phyloP scores from a whole-genome alignment of 352 stramenopile species.

The Blastocystis sp. region DNA sequence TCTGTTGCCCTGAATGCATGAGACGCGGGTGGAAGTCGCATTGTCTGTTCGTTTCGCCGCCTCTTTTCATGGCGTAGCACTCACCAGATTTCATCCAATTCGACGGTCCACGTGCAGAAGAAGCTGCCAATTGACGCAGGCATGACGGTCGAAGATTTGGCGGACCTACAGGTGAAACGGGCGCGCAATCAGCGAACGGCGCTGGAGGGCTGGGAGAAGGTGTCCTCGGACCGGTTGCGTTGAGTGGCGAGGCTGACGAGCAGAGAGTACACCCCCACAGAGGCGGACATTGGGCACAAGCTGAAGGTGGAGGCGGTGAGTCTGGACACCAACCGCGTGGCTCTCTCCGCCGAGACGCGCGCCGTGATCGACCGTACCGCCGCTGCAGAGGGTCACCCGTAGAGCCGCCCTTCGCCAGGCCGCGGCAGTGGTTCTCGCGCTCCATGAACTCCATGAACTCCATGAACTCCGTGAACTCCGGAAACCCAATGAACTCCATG shows the following conservation, averaged over 20 bases:
- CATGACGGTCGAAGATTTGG: conserved; percentile 36
- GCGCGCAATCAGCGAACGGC: conserved; percentile 4
- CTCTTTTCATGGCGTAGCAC: not conserved
- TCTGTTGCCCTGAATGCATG: conserved; percentile 50
- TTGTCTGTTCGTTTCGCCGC: not conserved
- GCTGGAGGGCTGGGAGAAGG: conserved; percentile 31
- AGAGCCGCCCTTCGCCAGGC: not conserved
- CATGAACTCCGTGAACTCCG: too few relatives aligned
- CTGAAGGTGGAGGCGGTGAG: conserved; percentile 22
- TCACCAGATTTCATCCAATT: conserved; percentile 28
- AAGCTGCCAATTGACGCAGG: conserved; percentile 3
- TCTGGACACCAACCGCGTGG: not conserved
- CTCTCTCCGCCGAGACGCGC: not conserved
- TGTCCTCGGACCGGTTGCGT: conserved; percentile 24
- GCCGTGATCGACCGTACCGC: not conserved
- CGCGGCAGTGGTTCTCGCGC: not conserved
- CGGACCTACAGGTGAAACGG: conserved; percentile 52
- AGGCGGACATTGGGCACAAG: conserved; percentile 51
- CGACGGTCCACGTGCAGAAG: conserved; percentile 34
- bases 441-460: conserved; percentile 5
- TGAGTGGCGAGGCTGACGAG: not conserved
- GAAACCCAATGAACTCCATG: too few relatives aligned
- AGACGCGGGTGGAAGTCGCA: conserved; percentile 26
- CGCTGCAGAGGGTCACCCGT: not conserved
- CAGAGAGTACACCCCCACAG: conserved; percentile 14